These are phyloP conservation scores for Carpinus fangiana DNA, from an alignment of 306 rosid species.

Conservation along the genomic window DNA sequence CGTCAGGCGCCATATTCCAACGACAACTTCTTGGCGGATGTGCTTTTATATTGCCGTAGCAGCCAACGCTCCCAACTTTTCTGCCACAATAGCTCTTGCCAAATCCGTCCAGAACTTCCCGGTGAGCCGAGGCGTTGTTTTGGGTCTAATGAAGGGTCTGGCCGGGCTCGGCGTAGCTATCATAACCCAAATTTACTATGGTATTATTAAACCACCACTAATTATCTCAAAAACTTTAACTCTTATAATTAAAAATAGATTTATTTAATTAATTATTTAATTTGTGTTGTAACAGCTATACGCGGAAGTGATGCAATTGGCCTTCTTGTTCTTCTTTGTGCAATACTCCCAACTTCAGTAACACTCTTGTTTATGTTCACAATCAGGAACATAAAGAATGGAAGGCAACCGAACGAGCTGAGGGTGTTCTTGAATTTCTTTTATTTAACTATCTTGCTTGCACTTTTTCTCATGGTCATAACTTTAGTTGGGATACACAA, in stretches of 20 bases:
- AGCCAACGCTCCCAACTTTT: constrained; percentile 46
- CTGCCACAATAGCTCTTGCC: constrained; percentile 44
- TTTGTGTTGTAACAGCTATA: background rate
- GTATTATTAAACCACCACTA: background rate
- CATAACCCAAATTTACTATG: constrained; percentile 41
- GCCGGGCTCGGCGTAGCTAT: constrained; percentile 56
- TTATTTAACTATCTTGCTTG: constrained; percentile 40
- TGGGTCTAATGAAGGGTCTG: constrained; percentile 56
- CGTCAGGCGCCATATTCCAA: constrained; percentile 34
- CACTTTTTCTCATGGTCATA: constrained; percentile 40
- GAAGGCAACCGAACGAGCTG: constrained; percentile 34
- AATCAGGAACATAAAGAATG: constrained; percentile 28
- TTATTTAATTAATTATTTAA: too few relatives aligned
- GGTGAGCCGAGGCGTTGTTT: constrained; percentile 47
- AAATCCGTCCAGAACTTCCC: constrained; percentile 53
- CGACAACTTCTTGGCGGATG: constrained; percentile 50
- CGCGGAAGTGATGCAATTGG: constrained; percentile 40
- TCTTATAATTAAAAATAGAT: too few relatives aligned
- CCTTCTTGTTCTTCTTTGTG: constrained; percentile 45
- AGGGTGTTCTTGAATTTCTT: constrained; percentile 40
- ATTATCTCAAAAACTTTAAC: too few relatives aligned
- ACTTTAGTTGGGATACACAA: constrained; percentile 27
- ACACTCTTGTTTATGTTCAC: constrained; percentile 40
- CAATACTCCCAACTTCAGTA: constrained; percentile 45
- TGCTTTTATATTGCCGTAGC: constrained; percentile 45